Percentiles rank a stretch among this genome's conserved stretches.
phyloP scores from a whole-genome alignment of 352 stramenopile genomes.

The Halophytophthora polymorphica region DNA sequence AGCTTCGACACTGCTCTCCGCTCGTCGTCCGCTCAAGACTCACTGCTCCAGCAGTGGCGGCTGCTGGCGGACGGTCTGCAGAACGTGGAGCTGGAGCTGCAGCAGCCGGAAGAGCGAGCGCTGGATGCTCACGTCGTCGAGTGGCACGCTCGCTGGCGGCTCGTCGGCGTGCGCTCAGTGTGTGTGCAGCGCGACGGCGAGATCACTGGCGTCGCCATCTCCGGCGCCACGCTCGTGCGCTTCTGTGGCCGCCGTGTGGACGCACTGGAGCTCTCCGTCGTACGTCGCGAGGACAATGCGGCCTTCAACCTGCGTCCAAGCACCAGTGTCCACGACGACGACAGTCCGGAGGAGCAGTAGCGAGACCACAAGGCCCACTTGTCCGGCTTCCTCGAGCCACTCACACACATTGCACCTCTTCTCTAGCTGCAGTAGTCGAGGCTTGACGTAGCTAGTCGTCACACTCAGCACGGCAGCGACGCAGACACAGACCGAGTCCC shows the following conservation, averaged over 20 bases:
- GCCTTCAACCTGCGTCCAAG: constrained; percentile 6
- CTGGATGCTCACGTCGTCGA: constrained; percentile 11
- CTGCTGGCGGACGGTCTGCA: constrained; percentile 30
- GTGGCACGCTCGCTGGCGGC: constrained; percentile 23
- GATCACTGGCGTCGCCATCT: constrained; percentile 14
- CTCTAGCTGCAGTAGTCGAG: too few relatives aligned
- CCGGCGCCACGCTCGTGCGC: constrained; percentile 24
- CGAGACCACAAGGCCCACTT: background rate
- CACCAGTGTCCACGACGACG: background rate
- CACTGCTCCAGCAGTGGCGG: constrained; percentile 31
- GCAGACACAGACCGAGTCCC: too few relatives aligned
- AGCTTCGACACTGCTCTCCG: background rate
- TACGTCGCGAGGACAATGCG: constrained; percentile 14
- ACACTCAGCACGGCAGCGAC: too few relatives aligned
- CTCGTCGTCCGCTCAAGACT: constrained; percentile 5
- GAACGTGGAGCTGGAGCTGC: constrained; percentile 32
- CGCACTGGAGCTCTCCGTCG: constrained; percentile 9
- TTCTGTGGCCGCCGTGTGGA: constrained; percentile 21
- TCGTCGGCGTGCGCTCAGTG: constrained; percentile 18
- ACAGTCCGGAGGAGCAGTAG: background rate
- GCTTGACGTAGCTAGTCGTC: too few relatives aligned
- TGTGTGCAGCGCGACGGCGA: constrained; percentile 18
- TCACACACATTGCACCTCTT: too few relatives aligned
- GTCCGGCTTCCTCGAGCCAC: background rate
- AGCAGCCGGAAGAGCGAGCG: constrained; percentile 13